Base-by-base conservation (phyloP, 495 filamentous ascomycete genomes). In the Xylaria scruposa region DNA sequence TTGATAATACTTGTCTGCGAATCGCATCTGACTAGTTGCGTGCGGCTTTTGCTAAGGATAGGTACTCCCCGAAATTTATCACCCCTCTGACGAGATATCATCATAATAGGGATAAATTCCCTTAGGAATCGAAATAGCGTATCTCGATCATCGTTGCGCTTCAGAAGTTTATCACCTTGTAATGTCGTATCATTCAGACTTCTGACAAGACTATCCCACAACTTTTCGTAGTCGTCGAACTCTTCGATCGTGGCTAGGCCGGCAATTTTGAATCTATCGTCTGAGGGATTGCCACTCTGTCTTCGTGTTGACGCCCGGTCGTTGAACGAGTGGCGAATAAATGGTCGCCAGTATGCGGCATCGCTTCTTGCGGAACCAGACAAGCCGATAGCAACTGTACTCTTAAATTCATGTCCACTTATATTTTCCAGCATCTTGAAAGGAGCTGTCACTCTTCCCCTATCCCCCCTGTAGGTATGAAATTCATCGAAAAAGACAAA, bases 401-500 rank as follows among this genome's bases (percentile, higher is more conserved):
- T 24, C n/a, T 6, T 15, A 5, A 17, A 0, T 13, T 12, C 15
- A 5, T 12, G 29, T 4, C 9, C 13, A 29, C 53, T 13, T 33
- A 33, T 5, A 5, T 0, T 10, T 13, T 42, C n/a, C 38, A 62
- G 29, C 36, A 44, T 26, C 19, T 26, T 26, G 59, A 62, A 62
- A 26, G 59, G 59, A 0, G 2, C 2, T 24, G 59, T 62, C 12
- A 17, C 1, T 38, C 54, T 38, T 2, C 0, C 9, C 4, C 19
- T 60, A 19, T 19, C 15, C 1, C 59, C 59, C 26, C 1, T 44
- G 12, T 62, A 62, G 10, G 4, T 7, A 21, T 40, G 59, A 29
- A 62, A 62, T 31, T 62, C 59, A 5, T 62, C 59, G 12, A 62
- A 44, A 9, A 62, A 62, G 15, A 62, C 10, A 12, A 62, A 42